phyloP scores from a whole-genome alignment of 2,329 filamentous ascomycete species.

The Paraphaeosphaeria minitans region DNA sequence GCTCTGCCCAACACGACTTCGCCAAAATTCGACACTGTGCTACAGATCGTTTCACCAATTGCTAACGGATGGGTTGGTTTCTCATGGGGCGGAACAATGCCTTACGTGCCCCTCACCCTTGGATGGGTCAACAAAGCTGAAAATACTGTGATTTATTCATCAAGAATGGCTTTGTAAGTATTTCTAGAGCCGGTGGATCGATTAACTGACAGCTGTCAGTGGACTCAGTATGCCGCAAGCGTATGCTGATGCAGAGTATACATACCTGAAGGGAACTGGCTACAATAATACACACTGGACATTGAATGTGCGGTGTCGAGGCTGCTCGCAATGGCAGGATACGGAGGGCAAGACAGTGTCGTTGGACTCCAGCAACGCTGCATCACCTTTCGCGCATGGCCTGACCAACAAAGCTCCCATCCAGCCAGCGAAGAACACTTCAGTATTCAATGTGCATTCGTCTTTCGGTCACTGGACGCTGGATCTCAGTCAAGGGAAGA shows the following conservation, averaged over 20 bases:
- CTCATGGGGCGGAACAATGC: conserved; percentile 58
- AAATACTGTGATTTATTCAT: conserved; percentile 47
- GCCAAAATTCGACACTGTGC: conserved; percentile 48
- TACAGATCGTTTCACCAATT: conserved; percentile 54
- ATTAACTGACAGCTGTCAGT: conserved; percentile 20
- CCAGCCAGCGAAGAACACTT: conserved; percentile 37
- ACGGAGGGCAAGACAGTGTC: conserved; percentile 30
- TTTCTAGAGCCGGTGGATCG: not conserved
- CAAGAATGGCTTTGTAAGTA: conserved; percentile 54
- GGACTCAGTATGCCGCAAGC: conserved; percentile 37
- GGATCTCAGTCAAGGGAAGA: conserved; percentile 31
- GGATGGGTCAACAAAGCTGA: conserved; percentile 52
- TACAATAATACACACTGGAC: conserved; percentile 41
- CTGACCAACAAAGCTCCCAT: conserved; percentile 24
- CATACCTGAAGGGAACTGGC: conserved; percentile 39
- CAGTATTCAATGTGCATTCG: conserved; percentile 38
- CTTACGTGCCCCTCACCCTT: conserved; percentile 54
- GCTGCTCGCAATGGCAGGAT: conserved; percentile 37
- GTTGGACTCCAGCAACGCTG: conserved; percentile 23
- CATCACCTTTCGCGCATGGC: conserved; percentile 33
- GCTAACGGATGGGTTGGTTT: conserved; percentile 56
- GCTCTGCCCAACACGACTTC: conserved; percentile 43
- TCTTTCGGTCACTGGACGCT: conserved; percentile 35
- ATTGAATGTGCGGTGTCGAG: conserved; percentile 36
- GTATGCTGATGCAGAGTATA: conserved; percentile 33